Conservation (phyloP, 2,329 filamentous ascomycete species). For the Aspergillus sp. region DNA sequence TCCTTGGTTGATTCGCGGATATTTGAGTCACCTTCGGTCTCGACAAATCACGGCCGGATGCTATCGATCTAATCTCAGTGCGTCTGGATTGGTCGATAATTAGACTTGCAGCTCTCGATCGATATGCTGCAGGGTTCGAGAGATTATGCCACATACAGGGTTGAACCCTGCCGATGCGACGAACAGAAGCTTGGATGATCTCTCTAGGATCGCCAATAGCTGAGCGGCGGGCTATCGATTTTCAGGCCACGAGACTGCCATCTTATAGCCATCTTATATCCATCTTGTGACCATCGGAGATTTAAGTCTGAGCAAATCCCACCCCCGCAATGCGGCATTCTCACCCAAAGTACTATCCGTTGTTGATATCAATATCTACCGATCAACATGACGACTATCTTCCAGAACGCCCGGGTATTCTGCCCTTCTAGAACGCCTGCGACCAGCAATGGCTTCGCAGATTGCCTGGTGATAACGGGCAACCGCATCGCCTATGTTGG, state of each 20-base stretch:
- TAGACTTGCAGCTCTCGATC: neutral
- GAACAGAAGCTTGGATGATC: neutral
- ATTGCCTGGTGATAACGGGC: slow-evolving; percentile 42
- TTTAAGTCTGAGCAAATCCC: neutral
- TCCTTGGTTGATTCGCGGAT: too few relatives aligned
- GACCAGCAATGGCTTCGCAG: neutral
- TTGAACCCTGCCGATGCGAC: neutral
- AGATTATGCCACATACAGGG: neutral
- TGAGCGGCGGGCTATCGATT: neutral
- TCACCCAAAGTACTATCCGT: neutral
- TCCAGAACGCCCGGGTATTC: slow-evolving; percentile 7
- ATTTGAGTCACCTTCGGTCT: neutral
- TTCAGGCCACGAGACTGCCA: neutral
- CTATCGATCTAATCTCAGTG: neutral
- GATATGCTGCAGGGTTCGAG: neutral
- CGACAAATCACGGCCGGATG: neutral
- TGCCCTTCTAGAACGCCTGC: neutral
- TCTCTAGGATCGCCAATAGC: neutral
- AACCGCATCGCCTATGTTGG: slow-evolving; percentile 49
- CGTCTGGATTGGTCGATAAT: neutral
- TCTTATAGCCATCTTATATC: neutral
- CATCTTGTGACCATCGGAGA: neutral
- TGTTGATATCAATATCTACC: neutral
- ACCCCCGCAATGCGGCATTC: neutral
- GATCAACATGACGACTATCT: slow-evolving; percentile 5